phyloP scores from a whole-genome alignment of 768 basidiomycete species.

The Rhodotorula paludigena region DNA sequence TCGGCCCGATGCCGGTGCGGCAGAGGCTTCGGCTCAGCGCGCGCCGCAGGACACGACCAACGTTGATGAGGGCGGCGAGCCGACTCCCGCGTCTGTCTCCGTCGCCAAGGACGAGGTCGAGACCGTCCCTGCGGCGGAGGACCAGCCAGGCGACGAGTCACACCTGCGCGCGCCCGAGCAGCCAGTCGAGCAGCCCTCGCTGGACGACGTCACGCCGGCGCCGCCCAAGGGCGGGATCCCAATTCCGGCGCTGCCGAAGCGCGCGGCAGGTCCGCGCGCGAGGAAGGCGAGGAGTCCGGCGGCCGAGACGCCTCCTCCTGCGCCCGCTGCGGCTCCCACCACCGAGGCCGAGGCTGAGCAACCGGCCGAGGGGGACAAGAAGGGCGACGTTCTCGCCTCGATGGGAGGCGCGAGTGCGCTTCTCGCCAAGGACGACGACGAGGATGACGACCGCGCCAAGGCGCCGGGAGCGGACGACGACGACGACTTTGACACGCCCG shows the following conservation, averaged over 20 bases:
- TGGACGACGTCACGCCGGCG: not conserved
- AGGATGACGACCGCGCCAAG: conserved; percentile 4
- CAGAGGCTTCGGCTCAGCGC: too few relatives aligned
- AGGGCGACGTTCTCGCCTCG: conserved; percentile 15
- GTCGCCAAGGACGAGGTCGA: not conserved
- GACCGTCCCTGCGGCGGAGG: not conserved
- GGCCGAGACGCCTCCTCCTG: not conserved
- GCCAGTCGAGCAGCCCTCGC: not conserved
- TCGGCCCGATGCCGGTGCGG: not conserved
- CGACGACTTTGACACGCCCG: conserved; percentile 19
- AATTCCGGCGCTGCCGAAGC: conserved; percentile 34
- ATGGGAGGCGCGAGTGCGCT: conserved; percentile 9
- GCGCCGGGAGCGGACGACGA: conserved; percentile 11
- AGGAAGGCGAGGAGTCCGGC: not conserved
- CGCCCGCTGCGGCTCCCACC: too few relatives aligned
- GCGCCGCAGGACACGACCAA: not conserved
- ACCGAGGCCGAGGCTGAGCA: not conserved
- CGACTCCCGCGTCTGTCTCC: not conserved
- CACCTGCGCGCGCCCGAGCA: not conserved
- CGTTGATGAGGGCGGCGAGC: not conserved
- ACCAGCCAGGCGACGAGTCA: not conserved
- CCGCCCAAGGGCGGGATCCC: conserved; percentile 73
- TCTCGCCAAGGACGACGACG: not conserved
- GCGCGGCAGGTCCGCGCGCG: conserved; percentile 19
- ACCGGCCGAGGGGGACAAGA: not conserved